Base-by-base conservation (phyloP, 2,329 filamentous ascomycete species). In the Raffaelea arxii region DNA sequence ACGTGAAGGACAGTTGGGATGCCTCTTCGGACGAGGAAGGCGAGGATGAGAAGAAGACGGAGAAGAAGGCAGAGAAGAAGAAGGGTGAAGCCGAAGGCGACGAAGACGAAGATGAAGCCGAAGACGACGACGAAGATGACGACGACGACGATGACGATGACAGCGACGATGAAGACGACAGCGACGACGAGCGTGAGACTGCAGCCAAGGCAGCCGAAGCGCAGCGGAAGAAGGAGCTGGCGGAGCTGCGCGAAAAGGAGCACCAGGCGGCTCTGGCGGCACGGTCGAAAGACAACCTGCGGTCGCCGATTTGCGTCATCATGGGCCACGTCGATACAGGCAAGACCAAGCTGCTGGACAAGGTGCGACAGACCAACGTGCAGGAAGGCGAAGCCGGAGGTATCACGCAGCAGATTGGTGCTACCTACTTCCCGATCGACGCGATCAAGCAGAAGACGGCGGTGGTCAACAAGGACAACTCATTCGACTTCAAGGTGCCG, bases 321-420 rank as follows among this genome's bases (percentile, higher is more conserved):
- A 80, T 98, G 54, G 92, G 92, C 59, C 92, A 98, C 79, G 92
- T 98, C 78, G 92, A 98, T 82, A 98, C 94, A 40, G 92, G 92
- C 65, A 98, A 98, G 74, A 98, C 92, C n/a, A 98, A 97, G 72
- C 74, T 98, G 53, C 77, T 98, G 49, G 92, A 98, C 74, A 98
- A 98, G 73, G 87, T 98, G 61, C 86, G 92, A 60, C 89, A 96
- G 67, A 97, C 92, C 48, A 97, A 98, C 62, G 92, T 98, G 30
- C 94, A 98, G 63, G 92, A 97, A 69, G 92, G 92, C 59, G 92
- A 98, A 78, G 94, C 92, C 36, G 94, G 92, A 75, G 92, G 92
- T 82, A 98, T 98, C 61, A 98, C 92, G 7, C 92, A 98, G 69
- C 92, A 98, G 68, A 98, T 98, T 61, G 92, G 92, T 82, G 92